Percentiles rank a stretch among this genome's conserved stretches.
Conservation (phyloP, 2,329 filamentous ascomycete species). For the Orbilia ellipsospora region DNA sequence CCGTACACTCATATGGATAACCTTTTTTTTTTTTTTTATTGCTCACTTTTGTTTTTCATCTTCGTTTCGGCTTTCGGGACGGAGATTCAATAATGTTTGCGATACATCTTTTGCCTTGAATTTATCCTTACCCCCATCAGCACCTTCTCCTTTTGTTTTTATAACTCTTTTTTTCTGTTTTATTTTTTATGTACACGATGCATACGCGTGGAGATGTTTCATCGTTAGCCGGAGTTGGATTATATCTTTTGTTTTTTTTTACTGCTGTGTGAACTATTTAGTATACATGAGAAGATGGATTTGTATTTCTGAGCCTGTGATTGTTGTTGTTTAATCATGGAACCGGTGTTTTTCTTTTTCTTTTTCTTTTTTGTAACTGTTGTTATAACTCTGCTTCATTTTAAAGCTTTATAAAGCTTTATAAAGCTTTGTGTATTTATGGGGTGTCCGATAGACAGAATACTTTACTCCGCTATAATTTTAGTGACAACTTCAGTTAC, state of each 20-base stretch:
- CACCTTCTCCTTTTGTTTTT: conserved; percentile 4
- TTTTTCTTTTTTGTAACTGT: too few species aligned
- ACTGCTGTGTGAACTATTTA: not conserved
- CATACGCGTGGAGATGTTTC: conserved; percentile 38
- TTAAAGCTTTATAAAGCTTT: too few species aligned
- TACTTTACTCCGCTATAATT: too few species aligned
- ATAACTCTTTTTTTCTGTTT: not conserved
- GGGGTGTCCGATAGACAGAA: too few species aligned
- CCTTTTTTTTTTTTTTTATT: too few species aligned
- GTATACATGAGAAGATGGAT: not conserved
- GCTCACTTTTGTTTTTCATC: not conserved
- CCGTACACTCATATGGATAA: not conserved
- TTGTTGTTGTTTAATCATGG: conserved; percentile 20
- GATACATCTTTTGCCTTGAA: conserved; percentile 7
- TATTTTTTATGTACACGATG: conserved; percentile 11
- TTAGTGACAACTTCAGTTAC: too few species aligned
- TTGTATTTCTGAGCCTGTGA: not conserved
- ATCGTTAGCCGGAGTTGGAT: conserved; percentile 50
- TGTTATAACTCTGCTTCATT: too few species aligned
- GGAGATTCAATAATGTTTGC: conserved; percentile 26
- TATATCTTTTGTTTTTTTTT: conserved; percentile 29
- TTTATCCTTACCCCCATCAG: conserved; percentile 6
- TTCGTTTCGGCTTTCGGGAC: not conserved
- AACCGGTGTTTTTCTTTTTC: conserved; percentile 35
- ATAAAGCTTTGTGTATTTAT: too few species aligned